Evolutionary conservation across 2,329 filamentous ascomycete genomes (phyloP), one percentile per base, ranked within the genome.

Genomic region (Podosphaera aphanis): DNA sequence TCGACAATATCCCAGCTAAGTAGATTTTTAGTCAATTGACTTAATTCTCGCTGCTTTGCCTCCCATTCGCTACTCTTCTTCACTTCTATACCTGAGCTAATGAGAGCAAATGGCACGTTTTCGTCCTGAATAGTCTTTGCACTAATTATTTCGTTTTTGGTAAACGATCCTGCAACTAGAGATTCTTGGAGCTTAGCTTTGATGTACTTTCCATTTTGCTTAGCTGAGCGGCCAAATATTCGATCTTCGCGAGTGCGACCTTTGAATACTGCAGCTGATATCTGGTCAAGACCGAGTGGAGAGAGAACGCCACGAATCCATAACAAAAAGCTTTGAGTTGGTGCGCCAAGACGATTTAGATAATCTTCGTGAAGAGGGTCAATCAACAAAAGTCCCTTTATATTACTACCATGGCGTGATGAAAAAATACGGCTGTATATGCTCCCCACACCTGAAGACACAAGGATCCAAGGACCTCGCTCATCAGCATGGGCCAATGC

Each of bases 151-250:
- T 98, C 90, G 29, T 82, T 82, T 60, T 77, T 79, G 13, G 84
- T 84, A 53, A 95, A 74, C 0, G 82, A 83, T 52, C 77, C 73
- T 0, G 86, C 86, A 27, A 94, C 84, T 1, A 95, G 68, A 52
- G 79, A 88, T 64, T 98, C 90, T 62, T 98, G 90, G 47, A 98
- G 68, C 62, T 86, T 83, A 3, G 85, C 81, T 60, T 92, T 93
- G 61, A 94, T 79, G 59, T 74, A 79, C 60, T 86, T 92, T 49
- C 82, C 83, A 20, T 69, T 70, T 61, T 93, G 83, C 57, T 84
- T 79, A 0, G 84, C 75, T 4, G 77, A 74, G 39, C 74, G 71
- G 11, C 90, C 90, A 61, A 81, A 92, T 10, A 93, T 76, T 8
- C 90, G 79, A 60, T 95, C 88, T 58, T 80, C 74, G 33, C 82